phyloP scores from a whole-genome alignment of 805 yeast genomes.

The Lipomyces yamanashiensis region DNA sequence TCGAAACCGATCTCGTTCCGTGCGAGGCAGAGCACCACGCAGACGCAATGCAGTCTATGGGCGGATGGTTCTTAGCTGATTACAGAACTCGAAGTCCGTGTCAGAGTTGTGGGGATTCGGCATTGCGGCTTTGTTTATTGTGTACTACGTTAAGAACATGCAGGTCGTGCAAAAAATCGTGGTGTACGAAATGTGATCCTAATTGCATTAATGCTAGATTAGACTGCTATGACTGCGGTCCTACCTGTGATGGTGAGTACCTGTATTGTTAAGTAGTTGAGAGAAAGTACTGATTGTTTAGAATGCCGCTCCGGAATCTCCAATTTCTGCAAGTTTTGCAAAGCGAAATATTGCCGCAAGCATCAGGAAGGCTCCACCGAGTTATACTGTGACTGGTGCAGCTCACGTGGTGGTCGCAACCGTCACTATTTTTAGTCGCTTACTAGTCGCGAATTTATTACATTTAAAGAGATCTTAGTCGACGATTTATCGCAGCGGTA shows the following conservation, averaged over 20 bases:
- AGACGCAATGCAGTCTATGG: background rate
- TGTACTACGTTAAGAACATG: constrained; percentile 31
- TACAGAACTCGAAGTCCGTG: constrained; percentile 13
- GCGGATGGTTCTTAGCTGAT: constrained; percentile 33
- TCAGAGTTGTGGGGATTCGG: constrained; percentile 15
- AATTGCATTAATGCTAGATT: constrained; percentile 13
- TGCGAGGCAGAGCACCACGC: constrained; percentile 24
- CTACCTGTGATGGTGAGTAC: constrained; percentile 26
- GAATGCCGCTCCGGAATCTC: constrained; percentile 29
- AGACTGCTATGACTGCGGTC: constrained; percentile 37
- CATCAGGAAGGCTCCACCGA: constrained; percentile 36
- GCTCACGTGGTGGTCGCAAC: constrained; percentile 33
- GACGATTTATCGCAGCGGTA: background rate
- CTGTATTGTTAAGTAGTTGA: background rate
- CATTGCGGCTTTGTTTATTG: constrained; percentile 21
- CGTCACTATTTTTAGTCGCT: constrained; percentile 12
- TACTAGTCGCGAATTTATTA: background rate
- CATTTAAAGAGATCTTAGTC: background rate
- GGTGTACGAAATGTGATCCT: constrained; percentile 34
- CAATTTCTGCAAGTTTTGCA: constrained; percentile 33
- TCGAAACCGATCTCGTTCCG: constrained; percentile 27
- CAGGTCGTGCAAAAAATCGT: constrained; percentile 27
- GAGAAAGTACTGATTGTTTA: background rate
- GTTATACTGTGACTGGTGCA: constrained; percentile 36
- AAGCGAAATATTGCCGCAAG: constrained; percentile 33